Base-by-base conservation (phyloP, 345 rosid genomes). In the Eucalyptus grandis region DNA sequence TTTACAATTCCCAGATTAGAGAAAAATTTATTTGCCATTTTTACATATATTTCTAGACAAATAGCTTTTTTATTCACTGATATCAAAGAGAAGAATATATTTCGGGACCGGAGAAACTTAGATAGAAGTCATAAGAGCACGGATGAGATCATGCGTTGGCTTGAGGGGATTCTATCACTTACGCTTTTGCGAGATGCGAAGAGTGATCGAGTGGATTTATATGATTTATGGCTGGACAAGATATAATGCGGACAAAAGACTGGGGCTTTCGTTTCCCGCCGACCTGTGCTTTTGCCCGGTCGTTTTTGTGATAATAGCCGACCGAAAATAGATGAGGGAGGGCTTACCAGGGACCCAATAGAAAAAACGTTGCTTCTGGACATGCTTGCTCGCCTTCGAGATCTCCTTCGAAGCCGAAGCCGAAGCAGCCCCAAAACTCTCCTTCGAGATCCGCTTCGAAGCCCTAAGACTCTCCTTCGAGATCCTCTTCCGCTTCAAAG, bases 161-260 rank as follows among this genome's bases (percentile, higher is more conserved):
- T 95, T 81, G 96, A 96, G 87, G 95, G 98, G 98, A 92, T 94
- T 54, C 88, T 96, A 80, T 96, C 98, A 21, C 95, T 96, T 92
- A 92, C 92, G 17, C 97, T 96, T 91, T 69, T 96, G 87, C 93
- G 93, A 31, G 94, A 82, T 86, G 98, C 99, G 6, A 96, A 96
- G 93, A 94, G 94, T 88, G 95, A 94, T 83, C 94, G 96, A 80
- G 94, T 92, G 69, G 96, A 95, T 50, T 91, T 96, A 46, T 95
- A 96, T 92, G 89, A 92, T 44, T 96, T 96, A 89, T 96, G 98
- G 99, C 93, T 96, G 88, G 94, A 89, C 98, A 96, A 93, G 99
- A 37, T 37, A 4, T 37, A 37, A 37, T 37, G 40, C 40, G 40
- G 40, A 37, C 40, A 5, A 37, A 37, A 37, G 40, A 37, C 40